Evolutionary conservation across 192 early-diverging fungal genomes (phyloP).

Genomic region (Obelidium mucronatum): DNA sequence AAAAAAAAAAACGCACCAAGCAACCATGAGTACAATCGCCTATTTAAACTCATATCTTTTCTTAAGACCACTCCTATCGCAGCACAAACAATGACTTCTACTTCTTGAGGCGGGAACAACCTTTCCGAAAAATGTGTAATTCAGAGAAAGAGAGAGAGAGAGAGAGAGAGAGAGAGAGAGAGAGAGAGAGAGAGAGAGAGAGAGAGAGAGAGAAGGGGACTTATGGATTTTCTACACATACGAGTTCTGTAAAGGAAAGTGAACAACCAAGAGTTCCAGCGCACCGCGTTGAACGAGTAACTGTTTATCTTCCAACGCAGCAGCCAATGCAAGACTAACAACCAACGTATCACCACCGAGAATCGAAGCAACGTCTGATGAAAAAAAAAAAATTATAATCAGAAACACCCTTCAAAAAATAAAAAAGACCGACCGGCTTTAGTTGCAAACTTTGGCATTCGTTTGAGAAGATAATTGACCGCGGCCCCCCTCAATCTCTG

Average conservation of each 20-base stretch:
- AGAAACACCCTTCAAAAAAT: not conserved
- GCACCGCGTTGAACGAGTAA: constrained; percentile 84
- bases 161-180: not conserved
- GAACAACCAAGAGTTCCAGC: constrained; percentile 81
- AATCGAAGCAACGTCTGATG: constrained; percentile 45
- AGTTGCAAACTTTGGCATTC: constrained; percentile 73
- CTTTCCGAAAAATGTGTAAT: not conserved
- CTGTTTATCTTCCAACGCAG: constrained; percentile 74
- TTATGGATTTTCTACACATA: too few relatives aligned
- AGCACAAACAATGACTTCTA: constrained; percentile 70
- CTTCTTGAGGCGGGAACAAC: constrained; percentile 70
- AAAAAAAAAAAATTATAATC: constrained; percentile 1
- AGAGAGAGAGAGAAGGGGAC: too few relatives aligned
- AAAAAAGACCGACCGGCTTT: constrained; percentile 62
- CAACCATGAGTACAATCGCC: constrained; percentile 92
- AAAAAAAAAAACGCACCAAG: constrained; percentile 26
- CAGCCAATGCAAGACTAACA: constrained; percentile 78
- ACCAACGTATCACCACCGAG: constrained; percentile 60
- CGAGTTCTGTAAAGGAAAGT: constrained; percentile 69
- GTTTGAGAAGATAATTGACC: constrained; percentile 77
- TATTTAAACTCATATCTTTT: constrained; percentile 94
- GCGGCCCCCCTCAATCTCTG: constrained; percentile 73
- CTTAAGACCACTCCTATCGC: constrained; percentile 83
- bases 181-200: not conserved
- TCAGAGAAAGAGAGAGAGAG: not conserved